Conservation (phyloP, 805 yeast genomes). For the Kodamaea laetipori region DNA sequence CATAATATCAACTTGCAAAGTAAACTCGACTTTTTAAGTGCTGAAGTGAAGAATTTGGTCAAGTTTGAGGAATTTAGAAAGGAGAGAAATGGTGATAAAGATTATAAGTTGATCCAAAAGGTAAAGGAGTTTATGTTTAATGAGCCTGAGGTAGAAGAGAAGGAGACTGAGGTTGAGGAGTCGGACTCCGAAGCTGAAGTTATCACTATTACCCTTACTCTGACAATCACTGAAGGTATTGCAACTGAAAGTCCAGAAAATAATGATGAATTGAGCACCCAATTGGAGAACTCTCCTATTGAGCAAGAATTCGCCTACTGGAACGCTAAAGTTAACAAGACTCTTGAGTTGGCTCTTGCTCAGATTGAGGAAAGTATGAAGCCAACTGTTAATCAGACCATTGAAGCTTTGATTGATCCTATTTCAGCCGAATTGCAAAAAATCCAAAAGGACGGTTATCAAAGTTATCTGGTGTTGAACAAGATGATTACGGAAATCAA, state of each 20-base stretch:
- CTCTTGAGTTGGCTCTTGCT: constrained; percentile 35
- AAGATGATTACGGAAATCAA: constrained; percentile 32
- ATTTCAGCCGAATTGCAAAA: constrained; percentile 29
- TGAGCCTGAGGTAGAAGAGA: no score
- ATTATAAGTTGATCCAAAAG: constrained; percentile 6
- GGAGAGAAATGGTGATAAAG: constrained; percentile 3
- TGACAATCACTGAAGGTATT: constrained; percentile 2
- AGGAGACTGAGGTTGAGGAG: neutral
- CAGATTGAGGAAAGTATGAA: constrained; percentile 36
- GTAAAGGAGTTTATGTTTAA: constrained; percentile 11
- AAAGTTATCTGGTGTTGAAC: constrained; percentile 33
- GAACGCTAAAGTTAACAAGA: constrained; percentile 35
- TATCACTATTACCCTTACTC: constrained; percentile 14
- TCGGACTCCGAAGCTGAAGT: neutral
- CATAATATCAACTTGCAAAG: constrained; percentile 20
- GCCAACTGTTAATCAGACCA: constrained; percentile 25
- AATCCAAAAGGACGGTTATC: constrained; percentile 32
- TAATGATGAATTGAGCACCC: constrained; percentile 4
- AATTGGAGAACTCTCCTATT: constrained; percentile 15
- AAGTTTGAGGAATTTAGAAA: constrained; percentile 21
- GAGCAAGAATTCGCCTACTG: constrained; percentile 35
- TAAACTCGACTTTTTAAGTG: constrained; percentile 25
- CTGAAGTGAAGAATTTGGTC: constrained; percentile 29
- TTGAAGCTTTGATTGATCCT: constrained; percentile 27
- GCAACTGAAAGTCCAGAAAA: neutral